Percentiles rank a stretch among this genome's conserved stretches.
phyloP scores from a whole-genome alignment of 148 eudicot species.

The Diospyros kaki region DNA sequence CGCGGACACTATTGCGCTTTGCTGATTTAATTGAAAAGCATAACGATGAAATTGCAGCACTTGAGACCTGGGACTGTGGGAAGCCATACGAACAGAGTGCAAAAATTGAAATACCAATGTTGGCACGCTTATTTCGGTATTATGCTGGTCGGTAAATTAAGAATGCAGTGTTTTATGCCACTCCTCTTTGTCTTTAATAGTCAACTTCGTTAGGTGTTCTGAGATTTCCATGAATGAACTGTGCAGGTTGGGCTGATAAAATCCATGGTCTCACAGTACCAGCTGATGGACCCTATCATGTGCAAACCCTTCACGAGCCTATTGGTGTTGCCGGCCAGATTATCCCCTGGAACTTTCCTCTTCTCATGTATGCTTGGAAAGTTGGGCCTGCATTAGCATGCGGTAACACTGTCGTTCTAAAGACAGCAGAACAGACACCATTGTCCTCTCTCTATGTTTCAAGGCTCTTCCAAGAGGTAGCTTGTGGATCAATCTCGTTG shows the following conservation, averaged over 20 bases:
- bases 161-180: not conserved
- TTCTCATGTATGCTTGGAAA: slow-evolving; percentile 67
- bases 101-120: slow-evolving; percentile 48
- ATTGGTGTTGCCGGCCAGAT: slow-evolving; percentile 65
- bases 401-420: slow-evolving; percentile 50
- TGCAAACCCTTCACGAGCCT: slow-evolving; percentile 54
- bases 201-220: not conserved
- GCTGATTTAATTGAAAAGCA: slow-evolving; percentile 63
- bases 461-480: slow-evolving; percentile 55
- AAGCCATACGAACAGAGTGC: slow-evolving; percentile 58
- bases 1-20: slow-evolving; percentile 38
- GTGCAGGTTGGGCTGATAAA: slow-evolving; percentile 64
- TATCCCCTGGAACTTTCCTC: slow-evolving; percentile 71
- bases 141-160: slow-evolving; percentile 45
- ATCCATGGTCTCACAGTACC: slow-evolving; percentile 68
- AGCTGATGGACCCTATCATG: slow-evolving; percentile 51
- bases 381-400: slow-evolving; percentile 67
- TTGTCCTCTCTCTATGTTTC: slow-evolving; percentile 52
- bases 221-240: not conserved
- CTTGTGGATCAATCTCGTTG: not conserved
- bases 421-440: slow-evolving; percentile 67
- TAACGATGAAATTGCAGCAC: slow-evolving; percentile 55
- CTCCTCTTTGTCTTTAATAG: not conserved
- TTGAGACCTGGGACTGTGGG: slow-evolving; percentile 67
- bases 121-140: slow-evolving; percentile 48